phyloP scores from a whole-genome alignment of 768 basidiomycete genomes.

The Amanita rubescens region DNA sequence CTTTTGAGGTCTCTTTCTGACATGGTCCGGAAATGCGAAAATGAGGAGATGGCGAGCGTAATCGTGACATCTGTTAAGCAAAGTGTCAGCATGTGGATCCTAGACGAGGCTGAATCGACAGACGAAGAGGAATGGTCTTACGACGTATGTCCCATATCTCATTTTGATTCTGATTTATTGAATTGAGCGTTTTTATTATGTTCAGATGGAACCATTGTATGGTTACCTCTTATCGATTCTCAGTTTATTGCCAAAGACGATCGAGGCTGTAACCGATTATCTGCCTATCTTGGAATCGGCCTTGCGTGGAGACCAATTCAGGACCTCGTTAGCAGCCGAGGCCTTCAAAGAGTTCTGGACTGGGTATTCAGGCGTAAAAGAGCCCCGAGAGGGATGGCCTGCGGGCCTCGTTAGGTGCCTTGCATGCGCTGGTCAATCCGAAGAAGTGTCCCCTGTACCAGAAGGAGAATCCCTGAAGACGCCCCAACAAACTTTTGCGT shows the following conservation, averaged over 20 bases:
- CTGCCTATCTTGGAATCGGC: conserved; percentile 47
- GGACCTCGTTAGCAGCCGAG: conserved; percentile 34
- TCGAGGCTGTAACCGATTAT: conserved; percentile 38
- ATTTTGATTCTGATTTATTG: background rate
- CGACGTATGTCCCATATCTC: conserved; percentile 37
- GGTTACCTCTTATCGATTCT: conserved; percentile 48
- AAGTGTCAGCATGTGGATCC: conserved; percentile 53
- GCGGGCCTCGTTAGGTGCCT: conserved; percentile 29
- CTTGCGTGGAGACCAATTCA: conserved; percentile 45
- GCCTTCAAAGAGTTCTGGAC: conserved; percentile 63
- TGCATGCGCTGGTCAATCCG: conserved; percentile 3
- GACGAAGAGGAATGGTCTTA: conserved; percentile 46
- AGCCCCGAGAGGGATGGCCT: conserved; percentile 50
- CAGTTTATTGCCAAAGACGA: conserved; percentile 34
- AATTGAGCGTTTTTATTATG: conserved; percentile 10
- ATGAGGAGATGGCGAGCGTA: conserved; percentile 34
- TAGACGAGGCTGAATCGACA: conserved; percentile 48
- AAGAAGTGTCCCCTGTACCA: background rate
- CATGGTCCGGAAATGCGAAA: conserved; percentile 46
- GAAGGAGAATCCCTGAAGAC: background rate
- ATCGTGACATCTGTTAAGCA: conserved; percentile 46
- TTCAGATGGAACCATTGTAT: conserved; percentile 57
- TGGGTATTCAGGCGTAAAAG: conserved; percentile 31
- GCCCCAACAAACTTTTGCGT: background rate
- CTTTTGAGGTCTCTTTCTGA: conserved; percentile 47